Conservation (phyloP, 345 rosid genomes). For the Erucastrum elatum region DNA sequence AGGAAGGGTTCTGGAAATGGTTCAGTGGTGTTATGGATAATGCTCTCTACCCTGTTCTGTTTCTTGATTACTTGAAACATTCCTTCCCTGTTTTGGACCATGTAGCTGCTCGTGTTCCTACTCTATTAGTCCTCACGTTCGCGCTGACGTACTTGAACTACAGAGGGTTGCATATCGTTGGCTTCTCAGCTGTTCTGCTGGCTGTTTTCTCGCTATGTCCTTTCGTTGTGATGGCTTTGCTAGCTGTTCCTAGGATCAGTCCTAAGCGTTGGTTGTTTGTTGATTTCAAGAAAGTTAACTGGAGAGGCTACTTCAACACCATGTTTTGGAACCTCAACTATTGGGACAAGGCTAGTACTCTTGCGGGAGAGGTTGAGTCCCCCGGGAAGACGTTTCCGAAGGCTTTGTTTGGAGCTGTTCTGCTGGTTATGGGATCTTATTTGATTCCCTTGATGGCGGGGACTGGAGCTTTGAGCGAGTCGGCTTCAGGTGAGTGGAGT, state of each 20-base stretch:
- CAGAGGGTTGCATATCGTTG: constrained; percentile 88
- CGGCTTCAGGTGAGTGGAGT: constrained; percentile 66
- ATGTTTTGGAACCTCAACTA: constrained; percentile 96
- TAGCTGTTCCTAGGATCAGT: constrained; percentile 64
- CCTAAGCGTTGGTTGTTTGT: constrained; percentile 73
- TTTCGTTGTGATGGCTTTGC: constrained; percentile 65
- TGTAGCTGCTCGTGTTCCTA: constrained; percentile 67
- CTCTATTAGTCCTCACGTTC: constrained; percentile 70
- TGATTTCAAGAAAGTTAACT: constrained; percentile 61
- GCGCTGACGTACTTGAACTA: constrained; percentile 82
- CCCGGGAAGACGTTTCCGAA: constrained; percentile 88
- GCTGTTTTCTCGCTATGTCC: constrained; percentile 77
- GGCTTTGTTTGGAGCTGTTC: constrained; percentile 74
- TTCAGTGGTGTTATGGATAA: constrained; percentile 96
- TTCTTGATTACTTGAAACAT: constrained; percentile 89
- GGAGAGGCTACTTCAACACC: constrained; percentile 88
- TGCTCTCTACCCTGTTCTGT: constrained; percentile 87
- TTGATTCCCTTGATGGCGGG: constrained; percentile 84
- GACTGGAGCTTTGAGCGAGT: constrained; percentile 60
- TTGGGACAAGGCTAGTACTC: constrained; percentile 96
- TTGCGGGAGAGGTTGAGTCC: constrained; percentile 82
- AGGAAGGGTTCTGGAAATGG: constrained; percentile 97
- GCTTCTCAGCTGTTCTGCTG: constrained; percentile 68
- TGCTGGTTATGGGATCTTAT: constrained; percentile 74
- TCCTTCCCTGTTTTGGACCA: constrained; percentile 66